Percentiles rank a stretch among this genome's conserved stretches.
phyloP scores from a whole-genome alignment of 1,284 basidiomycete species.

The Wallemia mellicola region DNA sequence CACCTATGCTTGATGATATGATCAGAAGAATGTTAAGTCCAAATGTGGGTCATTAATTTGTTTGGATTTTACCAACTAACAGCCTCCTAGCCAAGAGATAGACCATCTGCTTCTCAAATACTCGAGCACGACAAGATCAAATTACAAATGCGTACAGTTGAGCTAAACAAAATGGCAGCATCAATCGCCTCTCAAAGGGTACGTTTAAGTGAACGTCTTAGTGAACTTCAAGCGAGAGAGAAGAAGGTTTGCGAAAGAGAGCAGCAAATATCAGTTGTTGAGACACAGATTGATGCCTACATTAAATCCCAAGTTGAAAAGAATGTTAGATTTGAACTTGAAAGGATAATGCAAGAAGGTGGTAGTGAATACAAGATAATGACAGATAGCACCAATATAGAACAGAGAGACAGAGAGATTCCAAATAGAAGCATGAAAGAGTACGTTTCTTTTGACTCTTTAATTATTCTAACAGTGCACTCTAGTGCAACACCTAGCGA shows the following conservation, averaged over 20 bases:
- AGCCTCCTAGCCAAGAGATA: slow-evolving; percentile 9
- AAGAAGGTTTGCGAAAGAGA: slow-evolving; percentile 3
- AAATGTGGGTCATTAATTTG: slow-evolving; percentile 25
- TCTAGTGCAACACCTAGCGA: too few relatives aligned
- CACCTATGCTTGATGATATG: slow-evolving; percentile 32
- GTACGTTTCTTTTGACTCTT: too few relatives aligned
- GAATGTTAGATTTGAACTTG: too few relatives aligned
- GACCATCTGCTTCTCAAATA: slow-evolving; percentile 11
- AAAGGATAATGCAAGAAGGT: too few relatives aligned
- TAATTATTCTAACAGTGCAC: too few relatives aligned
- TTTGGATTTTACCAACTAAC: not conserved
- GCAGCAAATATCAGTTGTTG: not conserved
- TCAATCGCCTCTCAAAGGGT: too few relatives aligned
- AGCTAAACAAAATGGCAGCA: too few relatives aligned
- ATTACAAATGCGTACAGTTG: slow-evolving; percentile 7
- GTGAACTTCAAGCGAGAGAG: slow-evolving; percentile 4
- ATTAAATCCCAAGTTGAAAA: not conserved
- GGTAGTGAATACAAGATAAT: too few relatives aligned
- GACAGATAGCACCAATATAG: too few relatives aligned
- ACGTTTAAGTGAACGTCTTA: not conserved
- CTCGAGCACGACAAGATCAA: slow-evolving; percentile 11
- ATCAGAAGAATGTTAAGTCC: slow-evolving; percentile 65
- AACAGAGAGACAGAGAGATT: too few relatives aligned
- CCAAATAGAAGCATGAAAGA: too few relatives aligned
- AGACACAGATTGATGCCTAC: not conserved